A percentile compares a stretch with the other conserved stretches of the same genome.
These are phyloP conservation scores for Yamadazyma ubonensis DNA, from an alignment of 805 yeast species.

Conservation along the genomic window DNA sequence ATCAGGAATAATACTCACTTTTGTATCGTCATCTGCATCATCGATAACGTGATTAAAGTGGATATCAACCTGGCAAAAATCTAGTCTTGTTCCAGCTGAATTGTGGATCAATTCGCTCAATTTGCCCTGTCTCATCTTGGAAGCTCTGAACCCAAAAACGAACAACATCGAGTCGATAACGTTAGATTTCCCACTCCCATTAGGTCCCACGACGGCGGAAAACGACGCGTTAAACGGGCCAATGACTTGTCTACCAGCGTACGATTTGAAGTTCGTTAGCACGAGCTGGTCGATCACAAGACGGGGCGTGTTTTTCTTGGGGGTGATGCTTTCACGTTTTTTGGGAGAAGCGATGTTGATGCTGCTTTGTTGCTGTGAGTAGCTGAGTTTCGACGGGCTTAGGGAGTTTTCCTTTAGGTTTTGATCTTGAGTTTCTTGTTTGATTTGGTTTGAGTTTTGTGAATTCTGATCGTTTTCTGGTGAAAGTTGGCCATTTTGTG, in stretches of 20 bases:
- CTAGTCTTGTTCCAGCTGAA: slow-evolving; percentile 63
- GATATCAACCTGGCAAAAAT: slow-evolving; percentile 86
- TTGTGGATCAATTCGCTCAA: slow-evolving; percentile 91
- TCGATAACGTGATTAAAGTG: slow-evolving; percentile 80
- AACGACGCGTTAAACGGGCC: slow-evolving; percentile 95
- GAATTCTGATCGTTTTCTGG: background rate
- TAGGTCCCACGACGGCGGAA: slow-evolving; percentile 97
- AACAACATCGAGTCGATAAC: slow-evolving; percentile 95
- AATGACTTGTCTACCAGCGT: slow-evolving; percentile 87
- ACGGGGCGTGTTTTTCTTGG: slow-evolving; percentile 43
- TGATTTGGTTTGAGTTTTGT: background rate
- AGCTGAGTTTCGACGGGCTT: slow-evolving; percentile 8
- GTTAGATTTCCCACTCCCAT: slow-evolving; percentile 97
- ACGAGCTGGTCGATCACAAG: slow-evolving; percentile 74
- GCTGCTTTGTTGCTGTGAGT: slow-evolving; percentile 11
- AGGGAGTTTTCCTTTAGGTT: no score
- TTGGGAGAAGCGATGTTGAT: slow-evolving; percentile 11
- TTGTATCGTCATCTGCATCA: slow-evolving; percentile 16
- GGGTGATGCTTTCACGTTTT: slow-evolving; percentile 8
- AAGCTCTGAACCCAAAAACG: slow-evolving; percentile 95
- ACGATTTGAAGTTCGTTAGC: slow-evolving; percentile 86
- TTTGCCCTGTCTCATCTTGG: slow-evolving; percentile 94
- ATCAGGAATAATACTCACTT: slow-evolving; percentile 42
- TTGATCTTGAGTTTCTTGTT: background rate
- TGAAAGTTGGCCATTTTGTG: no score